Base-by-base conservation (phyloP, 768 basidiomycete genomes). In the Naganishia kalamii region DNA sequence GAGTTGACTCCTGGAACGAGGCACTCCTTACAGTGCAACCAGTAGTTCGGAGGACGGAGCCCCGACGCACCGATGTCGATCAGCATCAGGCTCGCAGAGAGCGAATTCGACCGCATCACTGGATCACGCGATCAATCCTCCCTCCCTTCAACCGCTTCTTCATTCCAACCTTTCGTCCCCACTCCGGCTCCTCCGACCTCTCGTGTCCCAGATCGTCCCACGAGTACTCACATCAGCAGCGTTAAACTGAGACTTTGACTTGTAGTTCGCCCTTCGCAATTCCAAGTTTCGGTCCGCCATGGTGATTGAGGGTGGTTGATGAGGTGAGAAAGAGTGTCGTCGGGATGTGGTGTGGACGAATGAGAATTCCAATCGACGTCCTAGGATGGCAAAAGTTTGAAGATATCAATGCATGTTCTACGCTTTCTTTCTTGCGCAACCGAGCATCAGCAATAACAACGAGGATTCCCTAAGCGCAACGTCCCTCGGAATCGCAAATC, bases 181-280 rank as follows among this genome's bases (percentile, higher is more conserved):
- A 13, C 2, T 59, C 51, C 33, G 2, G 54, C 27, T 37, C 23
- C n/a, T 33, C 46, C n/a, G 41, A n/a, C n/a, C n/a, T n/a, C n/a
- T n/a, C n/a, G n/a, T n/a, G n/a, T n/a, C n/a, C n/a, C n/a, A n/a
- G n/a, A n/a, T n/a, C n/a, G n/a, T n/a, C n/a, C n/a, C n/a, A 50
- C 6, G n/a, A 35, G 4, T 19, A 72, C 73, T 62, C 48, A 78
- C 76, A 69, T 79, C 77, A 43, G 75, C 72, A 54, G 76, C 74
- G 48, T 77, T 76, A 68, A 77, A 79, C 63, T 77, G 72, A 30
- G 75, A 72, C 68, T 79, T 79, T 40, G 74, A 73, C 70, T 79
- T 79, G 74, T 78, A 79, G 69, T 78, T 78, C 32, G 72, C 72
- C 29, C 72, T 51, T 68, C 77, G 63, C 60, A 77, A 71, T 33